Percentiles rank a stretch among this genome's conserved stretches.
Evolutionary conservation across 345 rosid species (phyloP).

Genomic region (Crucihimalaya himalaica): DNA sequence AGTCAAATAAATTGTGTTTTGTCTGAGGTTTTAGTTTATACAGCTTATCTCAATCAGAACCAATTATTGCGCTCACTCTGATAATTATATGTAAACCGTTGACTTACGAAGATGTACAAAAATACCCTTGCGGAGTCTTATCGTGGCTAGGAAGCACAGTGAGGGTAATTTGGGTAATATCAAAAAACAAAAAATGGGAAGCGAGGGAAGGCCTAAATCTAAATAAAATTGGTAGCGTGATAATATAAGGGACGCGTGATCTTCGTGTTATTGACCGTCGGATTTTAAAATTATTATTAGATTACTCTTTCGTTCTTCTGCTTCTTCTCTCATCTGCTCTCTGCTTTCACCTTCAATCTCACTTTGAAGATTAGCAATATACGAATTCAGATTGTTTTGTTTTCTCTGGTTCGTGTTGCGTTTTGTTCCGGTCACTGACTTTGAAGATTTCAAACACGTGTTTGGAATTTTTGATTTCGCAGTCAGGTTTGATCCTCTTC

Average conservation of each 20-base stretch:
- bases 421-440: slow-evolving; percentile 7
- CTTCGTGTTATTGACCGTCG: slow-evolving; percentile 30
- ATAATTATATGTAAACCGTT: neutral
- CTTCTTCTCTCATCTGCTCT: neutral
- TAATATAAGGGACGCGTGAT: slow-evolving; percentile 3
- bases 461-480: neutral
- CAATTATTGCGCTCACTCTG: neutral
- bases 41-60: neutral
- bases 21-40: neutral
- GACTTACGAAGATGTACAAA: neutral
- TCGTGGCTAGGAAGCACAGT: neutral
- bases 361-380: neutral
- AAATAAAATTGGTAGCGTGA: neutral
- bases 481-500: neutral
- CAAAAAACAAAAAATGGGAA: slow-evolving; percentile 18
- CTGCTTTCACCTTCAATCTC: neutral
- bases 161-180: slow-evolving; percentile 24
- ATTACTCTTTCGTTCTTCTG: too few species aligned
- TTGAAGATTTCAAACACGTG: slow-evolving; percentile 22
- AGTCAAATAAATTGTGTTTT: neutral
- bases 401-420: slow-evolving; percentile 16
- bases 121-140: neutral
- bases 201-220: slow-evolving; percentile 35
- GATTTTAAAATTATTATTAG: neutral
- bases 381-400: neutral